A percentile compares a stretch with the other conserved stretches of the same genome.
phyloP scores from a whole-genome alignment of 257 asterid genomes.

The Jacaranda mimosifolia region DNA sequence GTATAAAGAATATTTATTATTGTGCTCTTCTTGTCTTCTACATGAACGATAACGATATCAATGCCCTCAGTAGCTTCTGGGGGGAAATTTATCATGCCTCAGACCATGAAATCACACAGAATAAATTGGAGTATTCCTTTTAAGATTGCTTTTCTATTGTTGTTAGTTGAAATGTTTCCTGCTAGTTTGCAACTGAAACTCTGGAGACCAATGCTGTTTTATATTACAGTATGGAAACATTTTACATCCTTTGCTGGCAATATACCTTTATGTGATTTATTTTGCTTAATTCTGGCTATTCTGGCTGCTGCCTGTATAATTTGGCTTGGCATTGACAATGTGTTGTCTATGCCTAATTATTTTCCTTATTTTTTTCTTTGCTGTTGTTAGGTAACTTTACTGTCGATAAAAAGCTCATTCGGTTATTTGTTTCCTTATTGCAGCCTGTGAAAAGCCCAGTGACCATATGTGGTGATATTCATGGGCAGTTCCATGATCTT shows the following conservation, averaged over 20 bases:
- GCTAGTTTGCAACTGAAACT: neutral
- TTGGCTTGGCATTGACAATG: neutral
- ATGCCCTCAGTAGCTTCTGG: slow-evolving; percentile 1
- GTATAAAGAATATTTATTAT: neutral
- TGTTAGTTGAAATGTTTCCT: neutral
- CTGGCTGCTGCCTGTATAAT: too few relatives aligned
- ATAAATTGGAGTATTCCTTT: neutral
- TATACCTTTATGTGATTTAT: neutral
- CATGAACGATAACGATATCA: neutral
- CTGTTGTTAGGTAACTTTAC: neutral
- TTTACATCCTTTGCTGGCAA: too few relatives aligned
- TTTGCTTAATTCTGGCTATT: neutral
- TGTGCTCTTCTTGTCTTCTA: slow-evolving; percentile 21
- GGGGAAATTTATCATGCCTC: neutral
- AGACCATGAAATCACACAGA: too few relatives aligned
- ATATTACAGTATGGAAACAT: neutral
- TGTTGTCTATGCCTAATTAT: neutral
- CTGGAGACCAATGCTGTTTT: neutral
- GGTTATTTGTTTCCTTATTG: slow-evolving; percentile 37
- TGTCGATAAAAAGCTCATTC: slow-evolving; percentile 13
- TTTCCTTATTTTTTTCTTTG: neutral
- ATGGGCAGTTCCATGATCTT: slow-evolving; percentile 70
- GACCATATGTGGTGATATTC: slow-evolving; percentile 90
- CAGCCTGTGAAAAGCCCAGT: slow-evolving; percentile 93
- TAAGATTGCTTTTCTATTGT: neutral